These are phyloP conservation scores for Umbelopsis ramanniana DNA, from an alignment of 192 early-diverging fungal genomes.

Conservation along the genomic window DNA sequence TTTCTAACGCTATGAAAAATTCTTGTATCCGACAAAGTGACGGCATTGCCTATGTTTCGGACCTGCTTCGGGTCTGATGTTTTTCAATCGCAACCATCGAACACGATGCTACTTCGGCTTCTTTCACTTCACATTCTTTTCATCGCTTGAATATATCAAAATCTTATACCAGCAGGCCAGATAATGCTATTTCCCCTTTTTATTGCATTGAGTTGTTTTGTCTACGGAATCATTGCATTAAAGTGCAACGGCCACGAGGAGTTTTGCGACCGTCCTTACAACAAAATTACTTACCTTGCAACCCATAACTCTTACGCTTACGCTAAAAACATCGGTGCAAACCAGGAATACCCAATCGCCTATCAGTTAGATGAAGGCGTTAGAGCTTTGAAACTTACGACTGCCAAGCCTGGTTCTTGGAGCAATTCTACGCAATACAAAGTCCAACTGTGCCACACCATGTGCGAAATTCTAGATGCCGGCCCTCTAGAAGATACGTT, in stretches of 20 bases:
- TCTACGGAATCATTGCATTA: neutral
- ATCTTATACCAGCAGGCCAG: too few relatives aligned
- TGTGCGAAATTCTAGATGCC: conserved; percentile 62
- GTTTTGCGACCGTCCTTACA: conserved; percentile 64
- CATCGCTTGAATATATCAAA: neutral
- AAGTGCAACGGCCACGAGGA: conserved; percentile 66
- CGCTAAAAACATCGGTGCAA: conserved; percentile 56
- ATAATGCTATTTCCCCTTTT: neutral
- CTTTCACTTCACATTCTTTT: too few relatives aligned
- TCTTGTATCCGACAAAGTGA: neutral
- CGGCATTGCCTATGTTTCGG: conserved; percentile 4
- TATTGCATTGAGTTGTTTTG: neutral
- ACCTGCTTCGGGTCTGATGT: neutral
- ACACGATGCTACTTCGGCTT: too few relatives aligned
- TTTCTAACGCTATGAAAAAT: neutral
- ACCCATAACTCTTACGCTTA: conserved; percentile 77
- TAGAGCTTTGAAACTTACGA: conserved; percentile 68
- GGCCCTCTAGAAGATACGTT: conserved; percentile 56
- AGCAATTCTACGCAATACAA: conserved; percentile 17
- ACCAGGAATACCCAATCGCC: conserved; percentile 63
- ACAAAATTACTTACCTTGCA: conserved; percentile 62
- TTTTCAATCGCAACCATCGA: neutral
- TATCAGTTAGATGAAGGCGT: conserved; percentile 74
- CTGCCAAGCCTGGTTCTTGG: conserved; percentile 32
- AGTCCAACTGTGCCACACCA: conserved; percentile 64